These are phyloP conservation scores for Alternaria longipes DNA, from an alignment of 2,329 filamentous ascomycete species.

Conservation along the genomic window DNA sequence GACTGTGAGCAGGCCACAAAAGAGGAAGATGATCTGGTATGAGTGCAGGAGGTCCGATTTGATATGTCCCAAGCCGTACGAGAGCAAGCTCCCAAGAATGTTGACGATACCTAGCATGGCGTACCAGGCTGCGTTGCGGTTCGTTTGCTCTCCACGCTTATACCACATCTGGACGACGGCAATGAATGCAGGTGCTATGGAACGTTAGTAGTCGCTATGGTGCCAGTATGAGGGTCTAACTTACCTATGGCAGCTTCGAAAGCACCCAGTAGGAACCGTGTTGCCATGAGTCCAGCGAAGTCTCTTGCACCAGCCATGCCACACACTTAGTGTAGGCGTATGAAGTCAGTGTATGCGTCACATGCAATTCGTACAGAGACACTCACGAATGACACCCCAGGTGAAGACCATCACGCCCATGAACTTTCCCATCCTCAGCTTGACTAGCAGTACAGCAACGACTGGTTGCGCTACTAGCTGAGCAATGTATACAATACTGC, in stretches of 20 bases:
- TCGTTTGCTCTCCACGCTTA: constrained; percentile 66
- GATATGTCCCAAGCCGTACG: constrained; percentile 68
- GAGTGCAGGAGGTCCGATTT: constrained; percentile 54
- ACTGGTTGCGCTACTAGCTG: constrained; percentile 64
- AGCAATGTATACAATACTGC: constrained; percentile 63
- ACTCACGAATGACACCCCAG: constrained; percentile 53
- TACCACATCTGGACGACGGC: constrained; percentile 64
- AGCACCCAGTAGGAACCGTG: too few relatives aligned
- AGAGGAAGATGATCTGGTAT: constrained; percentile 50
- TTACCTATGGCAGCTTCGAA: too few relatives aligned
- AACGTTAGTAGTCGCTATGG: too few relatives aligned
- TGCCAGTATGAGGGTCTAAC: too few relatives aligned
- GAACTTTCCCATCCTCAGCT: constrained; percentile 69
- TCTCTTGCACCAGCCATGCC: constrained; percentile 68
- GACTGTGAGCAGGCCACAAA: constrained; percentile 58
- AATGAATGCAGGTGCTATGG: neutral
- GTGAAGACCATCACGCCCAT: constrained; percentile 61
- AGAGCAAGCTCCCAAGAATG: constrained; percentile 64
- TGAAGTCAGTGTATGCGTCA: too few relatives aligned
- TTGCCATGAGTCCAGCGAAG: constrained; percentile 52
- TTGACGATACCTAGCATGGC: constrained; percentile 68
- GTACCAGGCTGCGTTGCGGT: constrained; percentile 67
- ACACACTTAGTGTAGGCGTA: constrained; percentile 53
- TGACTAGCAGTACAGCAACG: constrained; percentile 65
- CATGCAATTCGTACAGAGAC: constrained; percentile 48